Evolutionary conservation across 2,329 filamentous ascomycete species (phyloP), one percentile per base, ranked within the genome.

Genomic region (Cercospora zeae-maydis): DNA sequence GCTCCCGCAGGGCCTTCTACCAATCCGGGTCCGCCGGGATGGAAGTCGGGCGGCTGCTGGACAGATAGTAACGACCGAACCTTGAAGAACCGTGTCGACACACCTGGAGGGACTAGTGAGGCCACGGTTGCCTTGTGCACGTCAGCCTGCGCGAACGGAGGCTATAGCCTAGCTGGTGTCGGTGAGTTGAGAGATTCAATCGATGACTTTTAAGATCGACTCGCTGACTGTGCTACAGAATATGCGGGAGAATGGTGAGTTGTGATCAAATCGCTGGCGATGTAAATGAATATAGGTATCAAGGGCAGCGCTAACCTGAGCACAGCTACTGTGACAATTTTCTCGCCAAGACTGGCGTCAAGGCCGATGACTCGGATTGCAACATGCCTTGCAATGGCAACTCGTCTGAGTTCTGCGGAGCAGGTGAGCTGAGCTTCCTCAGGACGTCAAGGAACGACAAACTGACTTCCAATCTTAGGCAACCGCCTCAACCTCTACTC

Each of bases 191-290:
- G 2, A 11, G 42, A 49, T 9, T 6, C 19, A 9, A 7, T 24
- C 14, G 24, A 13, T 34, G 16, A 11, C 13, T 9, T 16, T 24
- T 4, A 16, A 42, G 37, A 57, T 19, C 34, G 42, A 27, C 30
- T 13, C 31, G 27, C 56, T 58, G 39, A 58, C 37, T 33, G 11
- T 37, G 21, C 8, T 7, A 21, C 30, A 58, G 72, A 75, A 45
- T 75, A 69, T 37, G 73, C 72, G 33, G 71, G 70, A 14, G 73
- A 79, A 66, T 79, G 78, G 63, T 70, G 62, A 61, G 73, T 69
- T 53, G 67, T 6, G 16, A 10, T 8, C 9, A 3, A 34, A 34
- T 3, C 2, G 10, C 4, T 34, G 8, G 31, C 11, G 8, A 10
- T 34, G 31, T n/a, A n/a, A 10, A 19, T 42, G 39, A 42, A 10